Conservation (phyloP, 139 green algal species). For the Coelastrella sp. region DNA sequence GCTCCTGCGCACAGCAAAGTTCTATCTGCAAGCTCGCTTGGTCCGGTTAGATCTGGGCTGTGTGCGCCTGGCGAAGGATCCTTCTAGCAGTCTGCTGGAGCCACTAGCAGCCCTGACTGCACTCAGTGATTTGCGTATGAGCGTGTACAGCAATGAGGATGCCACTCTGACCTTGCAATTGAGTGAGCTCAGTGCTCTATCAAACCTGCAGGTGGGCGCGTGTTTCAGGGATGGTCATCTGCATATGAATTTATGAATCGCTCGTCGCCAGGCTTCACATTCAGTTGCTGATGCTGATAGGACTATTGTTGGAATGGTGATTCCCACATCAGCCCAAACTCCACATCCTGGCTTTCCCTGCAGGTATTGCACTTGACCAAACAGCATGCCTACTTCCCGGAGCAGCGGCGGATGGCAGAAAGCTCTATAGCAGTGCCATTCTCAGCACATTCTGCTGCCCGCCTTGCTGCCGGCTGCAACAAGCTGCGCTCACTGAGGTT, state of each 20-base stretch:
- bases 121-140: constrained; percentile 44
- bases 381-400: constrained; percentile 46
- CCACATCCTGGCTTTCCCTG: neutral
- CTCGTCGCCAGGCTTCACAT: neutral
- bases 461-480: constrained; percentile 29
- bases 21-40: constrained; percentile 35
- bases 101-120: constrained; percentile 4
- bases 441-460: neutral
- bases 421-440: constrained; percentile 36
- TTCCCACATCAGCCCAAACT: too few species aligned
- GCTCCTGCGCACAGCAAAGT: constrained; percentile 24
- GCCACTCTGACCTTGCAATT: constrained; percentile 32
- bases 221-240: neutral
- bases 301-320: neutral
- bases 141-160: constrained; percentile 45
- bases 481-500: constrained; percentile 45
- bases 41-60: constrained; percentile 40
- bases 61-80: constrained; percentile 16
- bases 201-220: constrained; percentile 28
- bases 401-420: constrained; percentile 39
- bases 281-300: too few species aligned
- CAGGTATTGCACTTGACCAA: constrained; percentile 49
- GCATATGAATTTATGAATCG: neutral
- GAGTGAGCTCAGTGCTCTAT: constrained; percentile 28
- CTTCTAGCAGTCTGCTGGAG: constrained; percentile 4